phyloP scores from a whole-genome alignment of 176 grass and related monocot species.

The Oropetium thomaeum region DNA sequence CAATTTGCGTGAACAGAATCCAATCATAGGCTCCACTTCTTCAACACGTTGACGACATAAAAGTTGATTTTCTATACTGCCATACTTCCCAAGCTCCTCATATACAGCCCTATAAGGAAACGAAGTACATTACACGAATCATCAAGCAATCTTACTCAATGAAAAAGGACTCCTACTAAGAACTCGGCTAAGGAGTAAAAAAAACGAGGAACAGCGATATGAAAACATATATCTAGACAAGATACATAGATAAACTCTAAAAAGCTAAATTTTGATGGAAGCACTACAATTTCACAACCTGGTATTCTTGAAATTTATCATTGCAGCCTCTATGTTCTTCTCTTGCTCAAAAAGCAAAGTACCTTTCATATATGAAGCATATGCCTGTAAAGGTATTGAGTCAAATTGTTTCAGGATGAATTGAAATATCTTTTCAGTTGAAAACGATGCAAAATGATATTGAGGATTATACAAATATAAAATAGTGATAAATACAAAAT shows the following conservation, averaged over 20 bases:
- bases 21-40: slow-evolving; percentile 96
- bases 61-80: slow-evolving; percentile 95
- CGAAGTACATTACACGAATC: slow-evolving; percentile 14
- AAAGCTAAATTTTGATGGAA: not conserved
- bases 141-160: too few relatives aligned
- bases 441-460: not conserved
- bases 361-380: slow-evolving; percentile 98
- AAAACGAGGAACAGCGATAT: slow-evolving; percentile 12
- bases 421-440: not conserved
- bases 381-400: slow-evolving; percentile 51
- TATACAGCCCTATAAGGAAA: slow-evolving; percentile 73
- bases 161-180: slow-evolving; percentile 4
- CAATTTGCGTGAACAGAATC: slow-evolving; percentile 92
- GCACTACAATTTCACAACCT: slow-evolving; percentile 48
- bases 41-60: slow-evolving; percentile 87
- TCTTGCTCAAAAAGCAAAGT: slow-evolving; percentile 97
- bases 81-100: slow-evolving; percentile 93
- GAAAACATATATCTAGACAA: not conserved
- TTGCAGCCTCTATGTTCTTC: slow-evolving; percentile 83
- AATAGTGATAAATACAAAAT: slow-evolving; percentile 1
- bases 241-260: not conserved
- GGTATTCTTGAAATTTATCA: slow-evolving; percentile 93
- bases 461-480: not conserved
- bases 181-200: too few relatives aligned
- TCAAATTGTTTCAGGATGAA: not conserved